These are phyloP conservation scores for Microcyclosporella mali DNA, from an alignment of 2,329 filamentous ascomycete genomes.

Conservation along the genomic window DNA sequence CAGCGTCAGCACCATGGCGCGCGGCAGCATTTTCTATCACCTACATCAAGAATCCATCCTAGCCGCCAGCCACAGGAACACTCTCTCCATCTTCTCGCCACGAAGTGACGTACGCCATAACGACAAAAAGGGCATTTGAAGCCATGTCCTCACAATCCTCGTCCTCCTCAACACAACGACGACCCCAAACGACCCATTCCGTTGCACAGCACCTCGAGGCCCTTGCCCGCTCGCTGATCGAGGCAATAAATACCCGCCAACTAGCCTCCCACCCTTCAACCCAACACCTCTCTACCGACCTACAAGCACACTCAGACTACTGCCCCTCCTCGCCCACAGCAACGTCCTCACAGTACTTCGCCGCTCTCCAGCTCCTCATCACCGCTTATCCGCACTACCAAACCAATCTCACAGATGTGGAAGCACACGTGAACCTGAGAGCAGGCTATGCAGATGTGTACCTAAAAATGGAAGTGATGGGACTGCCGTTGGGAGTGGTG, in stretches of 20 bases:
- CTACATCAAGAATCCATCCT: too few species aligned
- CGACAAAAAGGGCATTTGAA: too few species aligned
- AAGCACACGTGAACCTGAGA: conserved; percentile 5
- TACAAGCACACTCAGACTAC: neutral
- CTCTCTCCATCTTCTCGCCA: too few species aligned
- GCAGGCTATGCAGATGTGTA: conserved; percentile 7
- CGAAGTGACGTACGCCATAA: too few species aligned
- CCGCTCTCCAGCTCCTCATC: neutral
- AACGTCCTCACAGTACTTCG: neutral
- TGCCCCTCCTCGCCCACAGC: neutral
- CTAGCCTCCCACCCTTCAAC: neutral
- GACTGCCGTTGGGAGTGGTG: neutral
- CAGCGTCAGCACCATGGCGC: too few species aligned
- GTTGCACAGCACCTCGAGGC: neutral
- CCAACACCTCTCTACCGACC: neutral
- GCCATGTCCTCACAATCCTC: neutral
- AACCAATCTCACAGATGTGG: neutral
- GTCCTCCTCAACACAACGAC: neutral
- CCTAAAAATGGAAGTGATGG: neutral
- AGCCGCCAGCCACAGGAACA: too few species aligned
- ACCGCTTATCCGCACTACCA: neutral
- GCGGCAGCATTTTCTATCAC: too few species aligned
- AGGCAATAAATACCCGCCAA: neutral
- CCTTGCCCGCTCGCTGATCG: neutral
- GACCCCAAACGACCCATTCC: neutral